Evolutionary conservation across 352 stramenopile species (phyloP).

Genomic region (Pythium grandisporangium): DNA sequence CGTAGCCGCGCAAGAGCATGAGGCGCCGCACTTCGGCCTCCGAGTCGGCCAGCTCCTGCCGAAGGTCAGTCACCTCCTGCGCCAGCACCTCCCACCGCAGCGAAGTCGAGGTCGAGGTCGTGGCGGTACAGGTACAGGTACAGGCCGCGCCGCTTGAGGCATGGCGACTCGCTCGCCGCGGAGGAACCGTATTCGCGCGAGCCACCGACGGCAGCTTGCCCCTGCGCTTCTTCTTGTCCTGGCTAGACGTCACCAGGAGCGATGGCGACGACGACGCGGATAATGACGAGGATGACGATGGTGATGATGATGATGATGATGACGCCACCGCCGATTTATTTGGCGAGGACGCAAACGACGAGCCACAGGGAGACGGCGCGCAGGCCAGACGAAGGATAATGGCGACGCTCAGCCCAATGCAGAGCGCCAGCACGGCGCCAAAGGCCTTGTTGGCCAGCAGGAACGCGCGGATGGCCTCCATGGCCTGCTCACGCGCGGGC

Average conservation of each 20-base stretch:
- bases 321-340: too few relatives aligned
- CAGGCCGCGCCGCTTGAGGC: background rate
- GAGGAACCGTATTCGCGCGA: too few relatives aligned
- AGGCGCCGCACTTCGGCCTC: constrained; percentile 62
- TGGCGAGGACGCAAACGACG: too few relatives aligned
- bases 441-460: constrained; percentile 41
- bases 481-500: constrained; percentile 29
- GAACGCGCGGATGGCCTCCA: constrained; percentile 41
- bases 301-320: background rate
- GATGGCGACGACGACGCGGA: background rate
- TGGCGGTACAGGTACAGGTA: too few relatives aligned
- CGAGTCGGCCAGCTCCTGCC: constrained; percentile 67
- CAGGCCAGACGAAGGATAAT: constrained; percentile 24
- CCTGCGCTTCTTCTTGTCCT: constrained; percentile 1
- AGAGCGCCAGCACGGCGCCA: constrained; percentile 27
- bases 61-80: constrained; percentile 55
- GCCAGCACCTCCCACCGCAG: too few relatives aligned
- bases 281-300: background rate
- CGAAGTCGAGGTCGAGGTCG: too few relatives aligned
- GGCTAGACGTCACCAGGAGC: background rate
- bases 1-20: constrained; percentile 71
- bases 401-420: constrained; percentile 34
- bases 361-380: too few relatives aligned
- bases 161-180: background rate
- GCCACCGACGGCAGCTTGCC: too few relatives aligned